These are phyloP conservation scores for Mucor velutinosus DNA, from an alignment of 371 early-diverging fungal species.

Conservation along the genomic window DNA sequence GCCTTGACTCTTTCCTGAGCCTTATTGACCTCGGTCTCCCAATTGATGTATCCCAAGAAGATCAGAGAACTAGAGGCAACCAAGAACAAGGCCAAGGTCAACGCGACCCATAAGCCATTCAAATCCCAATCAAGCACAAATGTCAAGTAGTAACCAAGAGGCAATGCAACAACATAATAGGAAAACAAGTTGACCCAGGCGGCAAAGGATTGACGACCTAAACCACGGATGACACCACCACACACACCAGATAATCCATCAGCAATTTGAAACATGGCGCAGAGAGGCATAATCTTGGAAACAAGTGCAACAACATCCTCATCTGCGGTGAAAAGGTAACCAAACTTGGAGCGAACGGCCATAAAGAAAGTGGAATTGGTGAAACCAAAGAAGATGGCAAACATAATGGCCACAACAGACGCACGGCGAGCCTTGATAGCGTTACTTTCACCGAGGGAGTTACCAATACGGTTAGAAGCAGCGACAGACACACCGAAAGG, in stretches of 20 bases:
- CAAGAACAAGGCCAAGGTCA: slow-evolving; percentile 51
- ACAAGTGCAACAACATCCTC: slow-evolving; percentile 65
- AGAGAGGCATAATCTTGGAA: slow-evolving; percentile 69
- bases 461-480: slow-evolving; percentile 77
- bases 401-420: slow-evolving; percentile 41
- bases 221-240: slow-evolving; percentile 70
- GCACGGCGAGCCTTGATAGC: slow-evolving; percentile 45
- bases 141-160: slow-evolving; percentile 61
- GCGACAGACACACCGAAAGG: slow-evolving; percentile 73
- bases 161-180: slow-evolving; percentile 69
- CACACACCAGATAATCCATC: slow-evolving; percentile 66
- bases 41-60: slow-evolving; percentile 36
- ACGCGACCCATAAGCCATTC: slow-evolving; percentile 67
- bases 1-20: slow-evolving; percentile 31
- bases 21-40: slow-evolving; percentile 39
- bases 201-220: slow-evolving; percentile 68
- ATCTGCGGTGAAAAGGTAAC: slow-evolving; percentile 68
- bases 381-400: slow-evolving; percentile 41
- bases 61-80: slow-evolving; percentile 34
- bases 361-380: slow-evolving; percentile 38
- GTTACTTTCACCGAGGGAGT: slow-evolving; percentile 60
- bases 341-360: slow-evolving; percentile 51
- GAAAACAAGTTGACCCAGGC: slow-evolving; percentile 65
- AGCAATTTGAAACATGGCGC: slow-evolving; percentile 75
- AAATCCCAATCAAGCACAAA: slow-evolving; percentile 59